These are phyloP conservation scores for Boletus sp. DNA, from an alignment of 768 basidiomycete genomes.

Conservation along the genomic window DNA sequence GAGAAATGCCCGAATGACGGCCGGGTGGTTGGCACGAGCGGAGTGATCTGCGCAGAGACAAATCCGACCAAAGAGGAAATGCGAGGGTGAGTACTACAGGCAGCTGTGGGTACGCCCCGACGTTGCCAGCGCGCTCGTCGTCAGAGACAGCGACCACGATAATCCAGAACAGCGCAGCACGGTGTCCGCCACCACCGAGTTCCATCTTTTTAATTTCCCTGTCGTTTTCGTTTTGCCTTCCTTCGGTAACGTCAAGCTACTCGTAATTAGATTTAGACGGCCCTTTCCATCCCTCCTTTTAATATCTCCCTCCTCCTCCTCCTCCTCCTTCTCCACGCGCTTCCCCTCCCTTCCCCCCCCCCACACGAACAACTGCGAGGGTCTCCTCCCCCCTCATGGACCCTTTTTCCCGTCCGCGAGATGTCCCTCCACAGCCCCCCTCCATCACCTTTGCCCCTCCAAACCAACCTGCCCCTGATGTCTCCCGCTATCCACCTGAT, in stretches of 20 bases:
- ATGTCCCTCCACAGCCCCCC: conserved; percentile 11
- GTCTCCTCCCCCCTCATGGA: conserved; percentile 33
- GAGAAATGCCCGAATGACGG: conserved; percentile 23
- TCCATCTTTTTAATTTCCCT: conserved; percentile 13
- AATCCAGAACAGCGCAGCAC: background rate
- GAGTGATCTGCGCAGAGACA: conserved; percentile 27
- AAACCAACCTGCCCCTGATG: conserved; percentile 20
- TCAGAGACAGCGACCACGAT: conserved; percentile 2
- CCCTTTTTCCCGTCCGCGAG: conserved; percentile 28
- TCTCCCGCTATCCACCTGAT: conserved; percentile 20
- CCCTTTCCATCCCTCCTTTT: conserved; percentile 27
- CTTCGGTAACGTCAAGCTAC: conserved; percentile 24
- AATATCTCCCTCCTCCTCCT: conserved; percentile 16
- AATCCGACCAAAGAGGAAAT: conserved; percentile 16
- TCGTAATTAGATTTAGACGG: conserved; percentile 28
- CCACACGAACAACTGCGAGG: background rate
- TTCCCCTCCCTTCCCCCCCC: background rate
- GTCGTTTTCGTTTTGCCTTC: conserved; percentile 19
- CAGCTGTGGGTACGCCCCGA: conserved; percentile 2
- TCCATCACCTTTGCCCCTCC: conserved; percentile 25
- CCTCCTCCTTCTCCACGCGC: conserved; percentile 1
- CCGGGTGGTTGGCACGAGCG: conserved; percentile 17
- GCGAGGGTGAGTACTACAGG: background rate
- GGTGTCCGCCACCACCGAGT: background rate
- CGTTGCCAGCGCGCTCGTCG: conserved; percentile 9